Conservation (phyloP, 306 rosid species). For the Pyrus communis region DNA sequence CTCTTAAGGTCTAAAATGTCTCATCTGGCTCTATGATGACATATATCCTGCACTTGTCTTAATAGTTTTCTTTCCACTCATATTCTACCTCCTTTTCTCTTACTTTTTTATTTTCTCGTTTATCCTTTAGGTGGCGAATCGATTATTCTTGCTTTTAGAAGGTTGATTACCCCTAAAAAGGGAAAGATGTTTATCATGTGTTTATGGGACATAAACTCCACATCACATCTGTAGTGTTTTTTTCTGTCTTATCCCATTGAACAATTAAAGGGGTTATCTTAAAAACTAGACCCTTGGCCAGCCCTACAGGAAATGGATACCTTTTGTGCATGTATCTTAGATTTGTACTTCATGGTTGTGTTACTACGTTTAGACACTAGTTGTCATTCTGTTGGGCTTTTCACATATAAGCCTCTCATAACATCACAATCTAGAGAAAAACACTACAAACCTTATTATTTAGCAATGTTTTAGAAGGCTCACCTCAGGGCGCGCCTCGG, state of each 20-base stretch:
- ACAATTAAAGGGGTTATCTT: background rate
- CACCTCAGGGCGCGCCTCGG: no score
- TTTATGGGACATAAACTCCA: background rate
- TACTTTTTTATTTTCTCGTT: background rate
- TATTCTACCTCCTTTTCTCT: background rate
- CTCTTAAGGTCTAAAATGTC: background rate
- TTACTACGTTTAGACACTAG: background rate
- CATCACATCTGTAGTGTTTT: background rate
- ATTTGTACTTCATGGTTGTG: background rate
- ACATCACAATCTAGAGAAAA: no score
- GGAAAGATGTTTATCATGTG: background rate
- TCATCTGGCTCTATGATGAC: background rate
- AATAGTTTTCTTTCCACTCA: background rate
- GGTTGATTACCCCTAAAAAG: background rate
- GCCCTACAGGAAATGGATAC: background rate
- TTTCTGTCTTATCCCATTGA: background rate
- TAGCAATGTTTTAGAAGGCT: no score
- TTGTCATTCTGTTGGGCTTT: conserved; percentile 28
- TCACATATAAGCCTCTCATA: no score
- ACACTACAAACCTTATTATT: no score
- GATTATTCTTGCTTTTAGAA: background rate
- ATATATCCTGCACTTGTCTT: background rate
- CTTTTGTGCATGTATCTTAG: background rate
- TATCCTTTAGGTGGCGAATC: background rate
- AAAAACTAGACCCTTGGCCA: background rate